A percentile compares a stretch with the other conserved stretches of the same genome.
Evolutionary conservation across 2,329 filamentous ascomycete species (phyloP).

Genomic region (Trichoderma asperellum): DNA sequence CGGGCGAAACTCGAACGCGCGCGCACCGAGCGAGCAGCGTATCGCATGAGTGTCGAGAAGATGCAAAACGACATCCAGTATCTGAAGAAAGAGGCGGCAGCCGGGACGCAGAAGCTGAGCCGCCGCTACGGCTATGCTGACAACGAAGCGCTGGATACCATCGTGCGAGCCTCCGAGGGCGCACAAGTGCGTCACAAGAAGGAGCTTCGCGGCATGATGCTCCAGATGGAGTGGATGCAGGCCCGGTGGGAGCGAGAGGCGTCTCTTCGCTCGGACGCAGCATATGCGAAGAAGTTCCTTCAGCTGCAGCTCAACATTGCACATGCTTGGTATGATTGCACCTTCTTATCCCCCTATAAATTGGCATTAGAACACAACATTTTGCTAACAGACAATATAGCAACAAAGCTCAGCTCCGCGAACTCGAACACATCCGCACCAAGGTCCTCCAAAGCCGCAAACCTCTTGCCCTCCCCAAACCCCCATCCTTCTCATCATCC

Average conservation of each 20-base stretch:
- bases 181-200: constrained; percentile 72
- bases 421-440: constrained; percentile 77
- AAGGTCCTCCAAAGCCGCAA: constrained; percentile 47
- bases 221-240: constrained; percentile 91
- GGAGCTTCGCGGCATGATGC: constrained; percentile 79
- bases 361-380: background rate
- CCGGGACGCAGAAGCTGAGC: constrained; percentile 32
- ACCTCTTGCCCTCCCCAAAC: constrained; percentile 39
- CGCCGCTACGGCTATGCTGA: constrained; percentile 38
- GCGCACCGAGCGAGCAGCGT: constrained; percentile 65
- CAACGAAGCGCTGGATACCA: constrained; percentile 57
- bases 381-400: constrained; percentile 53
- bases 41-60: constrained; percentile 58
- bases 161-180: constrained; percentile 60
- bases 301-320: constrained; percentile 79
- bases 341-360: background rate
- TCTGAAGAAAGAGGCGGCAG: constrained; percentile 43
- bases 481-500: constrained; percentile 28
- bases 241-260: constrained; percentile 80
- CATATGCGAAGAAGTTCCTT: constrained; percentile 86
- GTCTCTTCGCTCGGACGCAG: constrained; percentile 76
- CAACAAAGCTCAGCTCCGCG: constrained; percentile 87
- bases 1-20: constrained; percentile 70
- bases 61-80: constrained; percentile 56
- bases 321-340: constrained; percentile 78